Evolutionary conservation across 1,139 yeast species (phyloP), one percentile per base, ranked within the genome.

Genomic region (Candida sp.): DNA sequence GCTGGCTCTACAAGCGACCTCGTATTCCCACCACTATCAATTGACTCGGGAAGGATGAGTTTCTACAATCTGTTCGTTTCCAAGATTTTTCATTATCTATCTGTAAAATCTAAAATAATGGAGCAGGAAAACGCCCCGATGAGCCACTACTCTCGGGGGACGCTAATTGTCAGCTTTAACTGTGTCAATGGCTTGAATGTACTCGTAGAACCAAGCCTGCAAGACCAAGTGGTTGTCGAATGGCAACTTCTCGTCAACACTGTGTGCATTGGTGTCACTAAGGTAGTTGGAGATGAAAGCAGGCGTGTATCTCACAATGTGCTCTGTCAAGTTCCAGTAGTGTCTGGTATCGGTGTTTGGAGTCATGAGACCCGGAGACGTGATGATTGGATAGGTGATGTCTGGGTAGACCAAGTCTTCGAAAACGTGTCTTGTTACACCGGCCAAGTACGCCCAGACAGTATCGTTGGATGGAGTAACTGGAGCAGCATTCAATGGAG

Each of bases 341-440:
- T 83, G 81, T 63, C 83, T 81, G 7, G 97, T 90, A 65, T 91
- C 97, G 2, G 97, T 91, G 68, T 90, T 91, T 32, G 90, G 97
- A 5, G 90, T 78, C 83, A 88, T 81, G 47, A 89, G 63, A 22
- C 82, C 73, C 8, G 96, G 96, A 2, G 92, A 72, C 25, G 84
- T 73, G 48, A 88, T 73, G 32, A 85, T 69, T 27, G 83, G 75
- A 40, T 73, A 64, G 9, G 62, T 63, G 32, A 68, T 51, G 34
- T 72, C 67, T 7, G 74, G 69, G 59, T 63, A 67, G 4, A 74
- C 75, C 57, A 73, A 63, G 44, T 74, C 78, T 55, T 78, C 80
- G 50, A 69, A 64, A 39, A 79, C 74, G 54, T 76, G 78, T 58
- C 80, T 70, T n/a, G 75, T 69, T 9, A 70, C 70, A 12, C 79